These are phyloP conservation scores for Aspergillus hortae DNA, from an alignment of 2,329 filamentous ascomycete genomes.

Conservation along the genomic window DNA sequence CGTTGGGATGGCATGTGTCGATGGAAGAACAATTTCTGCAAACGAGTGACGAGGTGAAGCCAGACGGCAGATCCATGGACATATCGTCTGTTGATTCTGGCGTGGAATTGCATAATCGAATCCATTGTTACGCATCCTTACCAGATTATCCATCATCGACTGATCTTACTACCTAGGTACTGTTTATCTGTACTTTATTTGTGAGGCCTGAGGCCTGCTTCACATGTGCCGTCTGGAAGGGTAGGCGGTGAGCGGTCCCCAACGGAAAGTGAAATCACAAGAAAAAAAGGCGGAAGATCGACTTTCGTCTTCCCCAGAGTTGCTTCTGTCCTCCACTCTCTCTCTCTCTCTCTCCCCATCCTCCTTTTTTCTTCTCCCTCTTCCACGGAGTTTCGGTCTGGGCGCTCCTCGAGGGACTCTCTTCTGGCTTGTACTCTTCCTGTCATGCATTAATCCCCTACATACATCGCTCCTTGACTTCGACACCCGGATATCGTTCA, in stretches of 20 bases:
- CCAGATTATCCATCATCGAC: background rate
- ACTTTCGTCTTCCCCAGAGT: background rate
- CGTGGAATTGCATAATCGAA: constrained; percentile 13
- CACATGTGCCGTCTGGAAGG: background rate
- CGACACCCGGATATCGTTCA: constrained; percentile 6
- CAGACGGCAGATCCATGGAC: constrained; percentile 17
- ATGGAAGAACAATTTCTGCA: constrained; percentile 14
- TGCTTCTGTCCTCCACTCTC: background rate
- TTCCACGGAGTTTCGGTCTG: background rate
- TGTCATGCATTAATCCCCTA: constrained; percentile 13
- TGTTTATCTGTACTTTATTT: too few relatives aligned
- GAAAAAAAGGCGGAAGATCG: background rate
- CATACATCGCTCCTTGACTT: constrained; percentile 2
- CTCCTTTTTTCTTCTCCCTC: background rate
- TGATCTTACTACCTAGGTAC: background rate
- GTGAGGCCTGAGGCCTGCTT: background rate
- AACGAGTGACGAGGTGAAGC: constrained; percentile 15
- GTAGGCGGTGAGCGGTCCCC: constrained; percentile 7
- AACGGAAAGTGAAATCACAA: background rate
- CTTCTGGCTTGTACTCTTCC: background rate
- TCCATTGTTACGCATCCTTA: constrained; percentile 18
- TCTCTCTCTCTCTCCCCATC: background rate
- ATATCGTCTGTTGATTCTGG: constrained; percentile 16
- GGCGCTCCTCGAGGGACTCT: background rate
- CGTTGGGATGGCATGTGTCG: constrained; percentile 22